Base-by-base conservation (phyloP, 345 rosid species). In the Syzygium oleosum region DNA sequence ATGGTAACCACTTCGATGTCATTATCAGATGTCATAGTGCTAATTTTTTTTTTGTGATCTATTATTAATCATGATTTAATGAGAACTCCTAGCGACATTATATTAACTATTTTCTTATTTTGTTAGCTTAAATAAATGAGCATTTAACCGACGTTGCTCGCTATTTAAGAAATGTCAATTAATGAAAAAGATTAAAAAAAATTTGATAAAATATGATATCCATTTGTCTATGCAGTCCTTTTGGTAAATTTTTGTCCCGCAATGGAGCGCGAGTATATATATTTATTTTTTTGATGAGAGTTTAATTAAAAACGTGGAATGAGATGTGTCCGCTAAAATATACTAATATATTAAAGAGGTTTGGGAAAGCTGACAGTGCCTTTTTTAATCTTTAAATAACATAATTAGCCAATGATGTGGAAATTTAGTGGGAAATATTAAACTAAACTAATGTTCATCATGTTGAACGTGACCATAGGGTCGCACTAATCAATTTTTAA, bases 241-340 rank as follows among this genome's bases (percentile, higher is more conserved):
- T 1, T 6, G 0, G 9, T n/a, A n/a, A 14, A 3, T 61, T 13
- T 61, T n/a, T n/a, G 34, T 61, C 38, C 3, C 15, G 0, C n/a
- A 13, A 13, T n/a, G 19, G 16, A 3, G 17, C 4, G 0, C 14
- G 38, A n/a, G 9, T 6, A n/a, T 61, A 61, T n/a, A 43, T 43
- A 4, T 43, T 5, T 43, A 1, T 43, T 4, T 61, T n/a, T 61
- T 5, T 61, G 34, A 59, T 59, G 46, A 43, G 46, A 43, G 5
- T 43, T 43, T 43, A 43, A 58, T 27, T 59, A 5, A n/a, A 14
- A 61, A n/a, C 9, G 9, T 61, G 34, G 34, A n/a, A 61, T n/a
- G 73, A n/a, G 38, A n/a, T 7, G 4, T 17, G 38, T 14, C 8
- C 0, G 73, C n/a, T n/a, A n/a, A 61, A 61, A 6, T n/a, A 61